Conservation (phyloP, 805 yeast species). For the Maudiozyma turicensis region DNA sequence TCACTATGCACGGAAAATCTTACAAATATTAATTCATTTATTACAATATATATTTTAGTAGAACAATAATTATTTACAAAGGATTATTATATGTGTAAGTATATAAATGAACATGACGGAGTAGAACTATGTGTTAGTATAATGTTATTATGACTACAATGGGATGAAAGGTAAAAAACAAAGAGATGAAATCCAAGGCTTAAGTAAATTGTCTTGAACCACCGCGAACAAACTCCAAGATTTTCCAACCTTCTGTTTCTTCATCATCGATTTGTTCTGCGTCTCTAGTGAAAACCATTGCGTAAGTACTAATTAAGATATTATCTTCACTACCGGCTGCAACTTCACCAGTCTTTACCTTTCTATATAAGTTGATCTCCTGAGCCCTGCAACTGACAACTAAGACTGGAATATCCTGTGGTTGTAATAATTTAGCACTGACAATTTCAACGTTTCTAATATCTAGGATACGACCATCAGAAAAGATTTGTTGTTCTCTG, state of each 20-base stretch:
- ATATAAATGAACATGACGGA: too few species aligned
- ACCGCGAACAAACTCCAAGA: constrained; percentile 88
- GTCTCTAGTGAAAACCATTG: constrained; percentile 86
- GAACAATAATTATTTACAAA: too few species aligned
- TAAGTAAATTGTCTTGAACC: constrained; percentile 75
- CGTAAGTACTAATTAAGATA: constrained; percentile 87
- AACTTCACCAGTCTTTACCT: constrained; percentile 83
- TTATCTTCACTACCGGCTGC: constrained; percentile 95
- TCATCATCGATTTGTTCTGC: constrained; percentile 86
- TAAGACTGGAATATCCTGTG: constrained; percentile 83
- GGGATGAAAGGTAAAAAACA: background rate
- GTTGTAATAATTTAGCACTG: constrained; percentile 78
- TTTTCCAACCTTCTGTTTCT: constrained; percentile 96
- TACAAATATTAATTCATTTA: too few species aligned
- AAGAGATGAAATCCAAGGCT: background rate
- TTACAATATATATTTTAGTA: too few species aligned
- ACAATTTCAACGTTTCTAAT: constrained; percentile 91
- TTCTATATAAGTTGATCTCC: constrained; percentile 83
- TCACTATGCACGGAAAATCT: too few species aligned
- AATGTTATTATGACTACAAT: too few species aligned
- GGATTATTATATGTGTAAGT: too few species aligned
- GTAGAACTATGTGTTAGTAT: too few species aligned
- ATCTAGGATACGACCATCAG: constrained; percentile 87
- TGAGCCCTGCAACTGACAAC: constrained; percentile 95
- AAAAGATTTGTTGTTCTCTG: constrained; percentile 79